Conservation (phyloP, 2,329 filamentous ascomycete genomes). For the Arachnopeziza araneosa region DNA sequence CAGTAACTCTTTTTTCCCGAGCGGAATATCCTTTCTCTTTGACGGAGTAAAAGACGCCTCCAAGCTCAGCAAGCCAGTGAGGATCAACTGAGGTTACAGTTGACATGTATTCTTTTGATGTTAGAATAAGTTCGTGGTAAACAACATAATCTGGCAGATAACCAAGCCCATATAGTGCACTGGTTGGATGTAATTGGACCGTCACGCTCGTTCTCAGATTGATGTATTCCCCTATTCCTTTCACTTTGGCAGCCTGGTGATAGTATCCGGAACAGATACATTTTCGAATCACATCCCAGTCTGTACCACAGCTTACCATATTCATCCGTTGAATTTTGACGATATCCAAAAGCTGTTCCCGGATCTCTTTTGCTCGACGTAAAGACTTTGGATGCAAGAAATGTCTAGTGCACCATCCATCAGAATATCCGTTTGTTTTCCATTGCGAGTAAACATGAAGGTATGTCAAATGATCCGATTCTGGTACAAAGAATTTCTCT, state of each 20-base stretch:
- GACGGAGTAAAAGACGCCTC: conserved; percentile 93
- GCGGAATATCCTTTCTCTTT: conserved; percentile 96
- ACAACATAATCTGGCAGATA: conserved; percentile 96
- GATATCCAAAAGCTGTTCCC: conserved; percentile 89
- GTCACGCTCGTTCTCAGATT: conserved; percentile 93
- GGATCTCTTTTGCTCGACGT: conserved; percentile 85
- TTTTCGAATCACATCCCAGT: conserved; percentile 93
- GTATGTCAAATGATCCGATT: conserved; percentile 93
- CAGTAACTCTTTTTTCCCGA: conserved; percentile 77
- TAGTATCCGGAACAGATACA: conserved; percentile 98
- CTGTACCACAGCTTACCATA: conserved; percentile 83
- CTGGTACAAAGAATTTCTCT: conserved; percentile 97
- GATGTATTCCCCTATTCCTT: conserved; percentile 95
- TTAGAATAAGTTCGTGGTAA: conserved; percentile 96
- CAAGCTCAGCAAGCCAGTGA: conserved; percentile 93
- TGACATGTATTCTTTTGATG: conserved; percentile 96
- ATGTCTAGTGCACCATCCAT: conserved; percentile 88
- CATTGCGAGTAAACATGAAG: conserved; percentile 95
- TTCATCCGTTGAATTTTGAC: conserved; percentile 91
- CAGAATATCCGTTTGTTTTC: conserved; percentile 83
- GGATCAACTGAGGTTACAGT: conserved; percentile 95
- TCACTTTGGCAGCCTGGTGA: conserved; percentile 92
- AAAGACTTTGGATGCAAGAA: conserved; percentile 95
- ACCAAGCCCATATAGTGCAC: conserved; percentile 83
- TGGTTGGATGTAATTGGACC: conserved; percentile 91